Percentiles rank a stretch among this genome's conserved stretches.
Evolutionary conservation across 768 basidiomycete species (phyloP).

Genomic region (Lentinula detonsa): DNA sequence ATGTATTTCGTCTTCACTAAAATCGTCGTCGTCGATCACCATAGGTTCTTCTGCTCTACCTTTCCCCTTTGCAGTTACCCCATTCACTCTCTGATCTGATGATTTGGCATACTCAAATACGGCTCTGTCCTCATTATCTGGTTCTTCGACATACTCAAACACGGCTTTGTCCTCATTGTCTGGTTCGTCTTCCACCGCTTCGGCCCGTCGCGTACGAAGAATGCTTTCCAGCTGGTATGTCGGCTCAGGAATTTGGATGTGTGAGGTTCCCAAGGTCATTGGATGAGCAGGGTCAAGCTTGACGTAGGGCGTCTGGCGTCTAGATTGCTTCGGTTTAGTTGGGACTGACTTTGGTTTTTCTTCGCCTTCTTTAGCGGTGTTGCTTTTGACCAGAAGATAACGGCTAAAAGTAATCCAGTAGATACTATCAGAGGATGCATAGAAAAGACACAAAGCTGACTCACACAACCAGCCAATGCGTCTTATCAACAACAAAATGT

Average conservation of each 20-base stretch:
- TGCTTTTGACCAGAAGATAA: slow-evolving; percentile 52
- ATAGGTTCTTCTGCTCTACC: slow-evolving; percentile 11
- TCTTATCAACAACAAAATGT: slow-evolving; percentile 55
- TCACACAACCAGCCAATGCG: slow-evolving; percentile 68
- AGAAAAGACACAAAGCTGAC: slow-evolving; percentile 11
- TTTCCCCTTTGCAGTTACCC: slow-evolving; percentile 5
- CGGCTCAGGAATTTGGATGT: slow-evolving; percentile 53
- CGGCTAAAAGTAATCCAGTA: slow-evolving; percentile 30
- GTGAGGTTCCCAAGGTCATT: slow-evolving; percentile 28
- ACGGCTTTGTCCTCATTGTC: slow-evolving; percentile 43
- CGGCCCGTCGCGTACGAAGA: slow-evolving; percentile 31
- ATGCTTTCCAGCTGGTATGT: slow-evolving; percentile 46
- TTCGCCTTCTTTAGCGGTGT: background rate
- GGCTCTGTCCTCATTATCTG: slow-evolving; percentile 43
- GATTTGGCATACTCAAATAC: slow-evolving; percentile 31
- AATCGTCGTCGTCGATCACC: slow-evolving; percentile 13
- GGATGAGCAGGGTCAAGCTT: slow-evolving; percentile 43
- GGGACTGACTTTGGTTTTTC: background rate
- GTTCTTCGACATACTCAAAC: slow-evolving; percentile 26
- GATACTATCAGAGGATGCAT: background rate
- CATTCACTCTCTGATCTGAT: background rate
- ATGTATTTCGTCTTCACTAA: slow-evolving; percentile 8
- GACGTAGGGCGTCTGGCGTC: slow-evolving; percentile 30
- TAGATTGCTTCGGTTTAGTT: slow-evolving; percentile 12
- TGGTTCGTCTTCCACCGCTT: slow-evolving; percentile 34